Percentiles rank a stretch among this genome's conserved stretches.
phyloP scores from a whole-genome alignment of 768 basidiomycete species.

The Cystobasidium onofrii region DNA sequence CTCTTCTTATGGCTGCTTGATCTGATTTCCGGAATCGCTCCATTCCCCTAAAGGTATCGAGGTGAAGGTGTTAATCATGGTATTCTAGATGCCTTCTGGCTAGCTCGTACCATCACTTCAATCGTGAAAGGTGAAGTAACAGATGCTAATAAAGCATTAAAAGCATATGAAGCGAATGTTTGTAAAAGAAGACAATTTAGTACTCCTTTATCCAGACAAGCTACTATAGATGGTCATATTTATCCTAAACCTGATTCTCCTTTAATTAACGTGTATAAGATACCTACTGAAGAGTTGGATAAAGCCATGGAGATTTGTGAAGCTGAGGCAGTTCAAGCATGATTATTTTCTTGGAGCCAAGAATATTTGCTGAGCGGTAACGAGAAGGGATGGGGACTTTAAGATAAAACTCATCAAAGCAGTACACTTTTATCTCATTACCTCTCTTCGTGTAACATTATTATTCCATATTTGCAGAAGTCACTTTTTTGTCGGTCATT shows the following conservation, averaged over 20 bases:
- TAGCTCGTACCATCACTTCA: neutral
- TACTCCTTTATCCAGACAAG: conserved; percentile 16
- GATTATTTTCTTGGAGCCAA: no score
- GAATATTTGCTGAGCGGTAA: no score
- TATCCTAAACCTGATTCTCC: conserved; percentile 7
- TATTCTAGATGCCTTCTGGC: conserved; percentile 26
- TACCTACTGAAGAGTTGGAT: conserved; percentile 12
- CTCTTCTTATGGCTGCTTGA: no score
- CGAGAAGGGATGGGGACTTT: no score
- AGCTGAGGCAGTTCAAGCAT: neutral
- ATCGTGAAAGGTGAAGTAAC: neutral
- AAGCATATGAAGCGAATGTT: conserved; percentile 20
- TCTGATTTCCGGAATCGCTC: neutral
- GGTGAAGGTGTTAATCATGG: conserved; percentile 31
- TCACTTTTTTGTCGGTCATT: no score
- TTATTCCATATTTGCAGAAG: no score
- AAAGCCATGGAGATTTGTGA: conserved; percentile 12
- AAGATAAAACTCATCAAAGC: no score
- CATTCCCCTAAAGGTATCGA: conserved; percentile 1
- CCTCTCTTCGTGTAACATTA: no score
- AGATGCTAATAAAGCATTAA: conserved; percentile 17
- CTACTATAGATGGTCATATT: conserved; percentile 17
- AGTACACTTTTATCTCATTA: no score
- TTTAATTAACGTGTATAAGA: conserved; percentile 12
- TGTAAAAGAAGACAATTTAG: conserved; percentile 27